Conservation (phyloP, 305 asterid genomes). For the Fraxinus xanthoxyloides region DNA sequence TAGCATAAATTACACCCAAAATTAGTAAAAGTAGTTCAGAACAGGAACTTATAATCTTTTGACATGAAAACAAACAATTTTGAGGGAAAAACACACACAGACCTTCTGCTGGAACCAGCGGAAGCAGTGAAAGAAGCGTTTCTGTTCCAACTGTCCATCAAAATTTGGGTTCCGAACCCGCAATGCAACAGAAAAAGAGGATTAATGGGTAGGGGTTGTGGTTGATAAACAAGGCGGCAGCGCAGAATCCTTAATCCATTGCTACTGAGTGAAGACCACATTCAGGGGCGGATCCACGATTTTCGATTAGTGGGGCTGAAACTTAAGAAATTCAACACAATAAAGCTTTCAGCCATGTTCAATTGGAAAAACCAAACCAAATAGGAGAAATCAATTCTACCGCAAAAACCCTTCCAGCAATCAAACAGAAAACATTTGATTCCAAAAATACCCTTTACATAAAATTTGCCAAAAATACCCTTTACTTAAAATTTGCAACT, state of each 20-base stretch:
- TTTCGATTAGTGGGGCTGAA: too few species aligned
- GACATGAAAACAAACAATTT: background rate
- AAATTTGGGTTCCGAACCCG: slow-evolving; percentile 7
- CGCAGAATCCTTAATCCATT: slow-evolving; percentile 34
- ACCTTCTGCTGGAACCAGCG: slow-evolving; percentile 45
- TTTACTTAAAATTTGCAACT: too few species aligned
- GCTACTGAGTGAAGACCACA: slow-evolving; percentile 34
- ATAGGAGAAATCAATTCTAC: too few species aligned
- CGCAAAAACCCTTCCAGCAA: too few species aligned
- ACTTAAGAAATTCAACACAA: too few species aligned
- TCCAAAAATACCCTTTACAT: too few species aligned
- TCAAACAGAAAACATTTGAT: too few species aligned
- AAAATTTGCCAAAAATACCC: too few species aligned
- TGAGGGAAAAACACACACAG: background rate
- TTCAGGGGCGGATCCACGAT: background rate
- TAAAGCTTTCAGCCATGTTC: slow-evolving; percentile 30
- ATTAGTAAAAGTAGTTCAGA: background rate
- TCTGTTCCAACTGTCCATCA: slow-evolving; percentile 35
- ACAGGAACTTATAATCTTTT: background rate
- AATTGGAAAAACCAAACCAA: background rate
- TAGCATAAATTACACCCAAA: slow-evolving; percentile 15
- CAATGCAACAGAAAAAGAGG: slow-evolving; percentile 23
- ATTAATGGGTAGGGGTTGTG: slow-evolving; percentile 16
- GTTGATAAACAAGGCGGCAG: slow-evolving; percentile 27
- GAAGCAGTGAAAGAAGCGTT: slow-evolving; percentile 40